Base-by-base conservation (phyloP, 176 grass and related monocot species). In the Triticum monococcum region DNA sequence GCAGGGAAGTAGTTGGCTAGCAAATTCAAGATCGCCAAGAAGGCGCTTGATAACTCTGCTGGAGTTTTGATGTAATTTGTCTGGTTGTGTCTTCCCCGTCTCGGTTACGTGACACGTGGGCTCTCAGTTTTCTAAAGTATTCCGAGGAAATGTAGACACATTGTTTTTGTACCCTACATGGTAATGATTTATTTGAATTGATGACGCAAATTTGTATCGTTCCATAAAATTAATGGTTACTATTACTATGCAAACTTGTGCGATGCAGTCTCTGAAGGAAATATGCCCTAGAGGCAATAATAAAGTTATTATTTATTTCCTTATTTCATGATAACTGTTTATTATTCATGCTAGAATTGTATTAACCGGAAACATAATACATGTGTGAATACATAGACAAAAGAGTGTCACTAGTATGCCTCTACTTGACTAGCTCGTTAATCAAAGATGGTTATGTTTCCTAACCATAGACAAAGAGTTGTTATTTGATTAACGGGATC, bases 21-120 rank as follows among this genome's bases (percentile, higher is more conserved):
- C 60, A 98, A 98, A 78, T 94, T 94, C 78, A 96, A 92, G 81
- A 87, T 94, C 40, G 84, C 89, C 5, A 94, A 91, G 91, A 98
- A 96, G 72, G 96, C 90, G 1, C 88, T 98, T 24, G 92, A 85
- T 68, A 98, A 94, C 85, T 81, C 86, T 63, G 87, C 85, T 75
- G 93, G 96, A 33, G 77, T 98, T 37, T 79, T 94, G 63, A 98
- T 94, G 92, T 98, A 87, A 92, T 67, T 2, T 36, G 12, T n/a
- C 14, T 5, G 64, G n/a, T 30, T 12, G 20, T 77, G 17, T 62
- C 8, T 36, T 79, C 24, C 30, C 10, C 14, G 6, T 62, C 68
- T 37, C 9, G 5, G 54, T 74, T n/a, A n/a, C 45, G 18, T 48
- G 57, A 35, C 40, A 52, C 28, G 12, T 1, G 5, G 13, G 23